Base-by-base conservation (phyloP, 768 basidiomycete species). In the Podaxis sp. region DNA sequence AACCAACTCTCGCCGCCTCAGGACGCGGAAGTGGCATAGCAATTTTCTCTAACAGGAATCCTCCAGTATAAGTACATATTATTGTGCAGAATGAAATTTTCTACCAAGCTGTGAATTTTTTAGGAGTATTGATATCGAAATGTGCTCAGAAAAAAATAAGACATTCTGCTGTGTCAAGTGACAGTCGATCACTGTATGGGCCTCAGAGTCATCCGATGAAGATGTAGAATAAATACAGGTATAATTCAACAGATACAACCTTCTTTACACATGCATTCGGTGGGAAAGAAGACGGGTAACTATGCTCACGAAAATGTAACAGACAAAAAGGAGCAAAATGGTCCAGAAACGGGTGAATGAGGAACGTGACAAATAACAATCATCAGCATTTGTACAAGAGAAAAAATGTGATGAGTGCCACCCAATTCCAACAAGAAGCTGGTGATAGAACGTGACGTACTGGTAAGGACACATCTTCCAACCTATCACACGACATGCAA, bases 381-480 rank as follows among this genome's bases (percentile, higher is more conserved):
- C 28, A 30, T 30, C 6, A 30, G 28, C 28, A n/a, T 6, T 30
- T 30, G 28, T 30, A 30, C 28, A 52, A 17, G 28, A 52, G 15
- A 13, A 57, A 37, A 7, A 54, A n/a, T 17, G 28, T 46, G 52
- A 64, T 58, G 57, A 64, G 57, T 41, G 37, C 26, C 36, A 8
- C 17, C 38, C 22, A 41, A 48, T 20, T 37, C 33, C 52, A 46
- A 53, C 41, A 50, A 36, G 15, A 30, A 20, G 58, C 46, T 26
- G 30, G 40, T 51, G 38, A 62, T 56, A 48, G 60, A 58, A 61
- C 33, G 17, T 40, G 61, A 65, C 57, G 50, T 48, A 58, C 61
- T 56, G 54, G 64, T 61, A 30, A 60, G 57, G 61, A 40, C 51
- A 41, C 61, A 33, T 62, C 62, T 40, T 63, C 55, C 37, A 56